phyloP scores from a whole-genome alignment of 176 grass and related monocot genomes.

The Aechmea fasciata region DNA sequence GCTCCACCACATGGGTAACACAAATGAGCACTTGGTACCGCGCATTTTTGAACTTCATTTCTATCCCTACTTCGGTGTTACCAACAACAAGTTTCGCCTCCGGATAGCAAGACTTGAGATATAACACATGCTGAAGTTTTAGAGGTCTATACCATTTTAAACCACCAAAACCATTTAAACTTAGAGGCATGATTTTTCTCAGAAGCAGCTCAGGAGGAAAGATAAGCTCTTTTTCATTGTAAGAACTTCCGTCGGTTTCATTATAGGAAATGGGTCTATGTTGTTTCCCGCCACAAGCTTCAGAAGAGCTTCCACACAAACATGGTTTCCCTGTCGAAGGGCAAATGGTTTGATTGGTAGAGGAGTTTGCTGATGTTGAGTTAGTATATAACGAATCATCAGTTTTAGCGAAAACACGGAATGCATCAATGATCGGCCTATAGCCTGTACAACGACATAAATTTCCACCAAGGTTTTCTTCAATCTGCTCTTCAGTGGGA shows the following conservation, averaged over 20 bases:
- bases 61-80: constrained; percentile 88
- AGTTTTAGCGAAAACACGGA: constrained; percentile 86
- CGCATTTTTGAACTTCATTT: constrained; percentile 86
- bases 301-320: constrained; percentile 39
- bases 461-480: constrained; percentile 89
- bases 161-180: constrained; percentile 64
- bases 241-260: constrained; percentile 74
- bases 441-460: constrained; percentile 97
- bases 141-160: constrained; percentile 84
- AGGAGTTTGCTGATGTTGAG: constrained; percentile 32
- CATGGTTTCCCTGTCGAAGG: constrained; percentile 92
- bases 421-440: constrained; percentile 89
- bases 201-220: constrained; percentile 83
- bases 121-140: constrained; percentile 53
- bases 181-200: constrained; percentile 49
- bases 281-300: constrained; percentile 35
- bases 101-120: constrained; percentile 67
- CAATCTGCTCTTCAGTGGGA: constrained; percentile 81
- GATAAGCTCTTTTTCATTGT: constrained; percentile 73
- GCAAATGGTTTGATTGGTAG: constrained; percentile 50
- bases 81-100: constrained; percentile 79
- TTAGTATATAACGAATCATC: constrained; percentile 67
- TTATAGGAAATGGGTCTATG: constrained; percentile 47
- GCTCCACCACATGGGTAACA: constrained; percentile 78
- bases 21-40: constrained; percentile 63